A percentile compares a stretch with the other conserved stretches of the same genome.
Conservation (phyloP, 805 yeast species). For the Starmerella potacharoeniae region DNA sequence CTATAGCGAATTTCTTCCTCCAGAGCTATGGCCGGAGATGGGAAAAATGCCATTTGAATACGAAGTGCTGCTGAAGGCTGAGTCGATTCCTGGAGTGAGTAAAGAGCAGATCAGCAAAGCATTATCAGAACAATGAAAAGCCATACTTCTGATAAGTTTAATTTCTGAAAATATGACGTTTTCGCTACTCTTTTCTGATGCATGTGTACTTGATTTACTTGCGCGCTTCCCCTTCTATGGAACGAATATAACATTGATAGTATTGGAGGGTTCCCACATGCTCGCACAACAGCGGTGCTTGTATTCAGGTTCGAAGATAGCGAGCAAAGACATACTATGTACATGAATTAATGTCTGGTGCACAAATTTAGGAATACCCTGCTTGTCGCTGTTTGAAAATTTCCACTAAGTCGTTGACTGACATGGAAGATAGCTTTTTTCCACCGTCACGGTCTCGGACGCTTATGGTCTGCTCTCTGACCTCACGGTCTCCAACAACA, state of each 20-base stretch:
- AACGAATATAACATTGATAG: too few species aligned
- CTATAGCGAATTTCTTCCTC: conserved; percentile 49
- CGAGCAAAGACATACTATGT: too few species aligned
- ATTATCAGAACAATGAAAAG: background rate
- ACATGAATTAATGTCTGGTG: too few species aligned
- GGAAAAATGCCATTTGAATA: conserved; percentile 28
- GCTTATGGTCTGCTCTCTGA: conserved; percentile 46
- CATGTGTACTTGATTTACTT: too few species aligned
- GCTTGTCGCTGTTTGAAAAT: conserved; percentile 33
- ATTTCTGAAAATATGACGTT: background rate
- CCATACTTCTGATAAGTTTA: background rate
- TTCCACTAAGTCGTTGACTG: conserved; percentile 40
- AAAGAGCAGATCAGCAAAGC: conserved; percentile 5
- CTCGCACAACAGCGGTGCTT: too few species aligned
- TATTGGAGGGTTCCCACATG: too few species aligned
- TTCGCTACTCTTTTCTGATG: too few species aligned
- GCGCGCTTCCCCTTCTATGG: too few species aligned
- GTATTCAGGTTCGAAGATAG: too few species aligned
- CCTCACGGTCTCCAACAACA: conserved; percentile 82
- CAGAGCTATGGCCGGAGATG: conserved; percentile 40
- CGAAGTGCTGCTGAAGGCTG: conserved; percentile 16
- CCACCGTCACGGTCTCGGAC: conserved; percentile 45
- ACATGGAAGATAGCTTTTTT: conserved; percentile 34
- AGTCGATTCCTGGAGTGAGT: conserved; percentile 17
- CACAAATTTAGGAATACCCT: background rate